Evolutionary conservation across 1,284 basidiomycete species (phyloP).

Genomic region (Ganoderma multipileum): DNA sequence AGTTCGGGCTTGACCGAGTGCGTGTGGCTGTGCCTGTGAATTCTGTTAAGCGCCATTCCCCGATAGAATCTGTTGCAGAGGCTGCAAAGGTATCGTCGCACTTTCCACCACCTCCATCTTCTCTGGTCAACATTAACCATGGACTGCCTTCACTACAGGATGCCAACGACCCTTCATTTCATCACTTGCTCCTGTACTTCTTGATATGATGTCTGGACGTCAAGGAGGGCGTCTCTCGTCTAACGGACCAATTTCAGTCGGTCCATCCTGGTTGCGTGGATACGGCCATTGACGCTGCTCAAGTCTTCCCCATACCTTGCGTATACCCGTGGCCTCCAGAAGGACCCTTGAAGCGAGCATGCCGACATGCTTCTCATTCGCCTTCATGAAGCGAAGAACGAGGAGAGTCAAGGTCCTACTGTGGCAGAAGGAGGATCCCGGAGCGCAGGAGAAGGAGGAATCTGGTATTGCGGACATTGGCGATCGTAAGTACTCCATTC

Average conservation of each 20-base stretch:
- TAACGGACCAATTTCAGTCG: not conserved
- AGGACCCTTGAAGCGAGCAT: not conserved
- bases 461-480: not conserved
- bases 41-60: not conserved
- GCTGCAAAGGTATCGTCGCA: not conserved
- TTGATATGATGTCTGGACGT: not conserved
- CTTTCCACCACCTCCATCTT: not conserved
- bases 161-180: too few relatives aligned
- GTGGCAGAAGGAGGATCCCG: not conserved
- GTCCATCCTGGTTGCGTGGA: not conserved
- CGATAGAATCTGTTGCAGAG: too few relatives aligned
- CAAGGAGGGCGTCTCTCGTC: not conserved
- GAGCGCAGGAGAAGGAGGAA: not conserved
- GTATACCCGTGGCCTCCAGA: not conserved
- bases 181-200: not conserved
- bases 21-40: not conserved
- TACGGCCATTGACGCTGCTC: not conserved
- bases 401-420: not conserved
- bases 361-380: conserved; percentile 3
- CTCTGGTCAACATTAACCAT: not conserved
- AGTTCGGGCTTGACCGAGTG: too few relatives aligned
- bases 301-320: not conserved
- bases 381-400: not conserved
- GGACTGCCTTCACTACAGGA: not conserved
- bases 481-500: not conserved